A percentile compares a stretch with the other conserved stretches of the same genome.
Conservation (phyloP, 805 yeast genomes). For the Candida sakaeoensis region DNA sequence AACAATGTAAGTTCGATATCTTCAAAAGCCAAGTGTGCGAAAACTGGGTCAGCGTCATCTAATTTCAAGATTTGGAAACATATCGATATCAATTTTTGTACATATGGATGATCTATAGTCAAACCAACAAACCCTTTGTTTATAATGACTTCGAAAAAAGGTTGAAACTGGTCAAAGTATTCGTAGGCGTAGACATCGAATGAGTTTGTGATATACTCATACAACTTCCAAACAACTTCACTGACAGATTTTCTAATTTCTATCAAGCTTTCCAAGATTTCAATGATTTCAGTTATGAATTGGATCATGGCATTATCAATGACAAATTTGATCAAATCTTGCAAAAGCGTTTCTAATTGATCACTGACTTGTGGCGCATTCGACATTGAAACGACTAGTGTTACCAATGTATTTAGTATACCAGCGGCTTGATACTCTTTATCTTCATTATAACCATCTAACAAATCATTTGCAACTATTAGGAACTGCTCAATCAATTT, state of each 20-base stretch:
- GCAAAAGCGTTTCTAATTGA: constrained; percentile 30
- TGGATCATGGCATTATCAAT: constrained; percentile 38
- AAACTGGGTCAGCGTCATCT: constrained; percentile 37
- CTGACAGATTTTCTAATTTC: constrained; percentile 53
- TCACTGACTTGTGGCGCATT: constrained; percentile 35
- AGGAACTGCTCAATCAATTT: constrained; percentile 72
- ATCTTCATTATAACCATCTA: constrained; percentile 28
- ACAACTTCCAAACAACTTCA: constrained; percentile 52
- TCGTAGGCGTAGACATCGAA: constrained; percentile 60
- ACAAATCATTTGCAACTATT: constrained; percentile 58
- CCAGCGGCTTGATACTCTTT: constrained; percentile 45
- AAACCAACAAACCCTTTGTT: constrained; percentile 45
- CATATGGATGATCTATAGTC: constrained; percentile 36
- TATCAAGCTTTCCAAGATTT: constrained; percentile 48
- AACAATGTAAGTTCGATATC: constrained; percentile 32
- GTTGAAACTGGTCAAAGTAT: constrained; percentile 51
- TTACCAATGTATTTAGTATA: constrained; percentile 37
- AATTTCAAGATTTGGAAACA: constrained; percentile 32
- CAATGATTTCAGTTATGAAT: constrained; percentile 36
- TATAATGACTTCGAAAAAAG: constrained; percentile 55
- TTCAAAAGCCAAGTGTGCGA: constrained; percentile 38
- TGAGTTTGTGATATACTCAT: constrained; percentile 45
- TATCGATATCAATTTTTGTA: constrained; percentile 34
- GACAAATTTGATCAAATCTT: constrained; percentile 32
- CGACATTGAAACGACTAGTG: constrained; percentile 41